Evolutionary conservation across 805 yeast species (phyloP), one percentile per base, ranked within the genome.

Genomic region (Wickerhamiella domercqiae): DNA sequence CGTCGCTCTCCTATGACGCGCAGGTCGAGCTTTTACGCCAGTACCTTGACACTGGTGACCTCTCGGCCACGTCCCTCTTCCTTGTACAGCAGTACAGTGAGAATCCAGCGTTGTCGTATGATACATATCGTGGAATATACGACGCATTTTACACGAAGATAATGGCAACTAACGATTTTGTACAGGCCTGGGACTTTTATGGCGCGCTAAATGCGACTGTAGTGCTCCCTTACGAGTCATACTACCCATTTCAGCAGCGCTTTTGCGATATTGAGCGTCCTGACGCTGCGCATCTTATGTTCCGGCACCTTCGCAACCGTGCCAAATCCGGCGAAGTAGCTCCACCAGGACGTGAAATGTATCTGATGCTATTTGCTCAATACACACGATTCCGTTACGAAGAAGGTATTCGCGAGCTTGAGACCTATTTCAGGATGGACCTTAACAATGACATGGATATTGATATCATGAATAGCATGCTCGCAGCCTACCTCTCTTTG

Each of bases 341-440:
- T 19, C 68, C 75, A 2, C 75, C 75, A 2, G 56, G 56, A 15
- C 61, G 63, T 33, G 75, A 71, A 17, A 69, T 78, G 54, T 81
- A 78, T 47, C 54, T 66, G 38, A 68, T 68, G 45, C 53, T 79
- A 18, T 73, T 80, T 51, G 61, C 67, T 36, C 68, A 68, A 34
- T 78, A 78, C 56, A 79, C 83, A 1, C 63, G 64, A 35, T 59
- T 60, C 37, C 56, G 65, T 24, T 79, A 74, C 46, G 73, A 68
- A 40, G 75, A 73, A 5, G 90, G 87, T 0, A 71, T 78, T 14
- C 62, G 62, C 35, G 77, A 74, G 40, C 54, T 80, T 3, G 82
- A 78, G 46, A 67, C 71, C 38, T 65, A 68, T 34, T 57, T 76
- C 51, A 74, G 78, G 39, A 67, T 75, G 66, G 93, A 80, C 42